Percentiles rank a stretch among this genome's conserved stretches.
Conservation (phyloP, 768 basidiomycete genomes). For the Trametopsis cervina region DNA sequence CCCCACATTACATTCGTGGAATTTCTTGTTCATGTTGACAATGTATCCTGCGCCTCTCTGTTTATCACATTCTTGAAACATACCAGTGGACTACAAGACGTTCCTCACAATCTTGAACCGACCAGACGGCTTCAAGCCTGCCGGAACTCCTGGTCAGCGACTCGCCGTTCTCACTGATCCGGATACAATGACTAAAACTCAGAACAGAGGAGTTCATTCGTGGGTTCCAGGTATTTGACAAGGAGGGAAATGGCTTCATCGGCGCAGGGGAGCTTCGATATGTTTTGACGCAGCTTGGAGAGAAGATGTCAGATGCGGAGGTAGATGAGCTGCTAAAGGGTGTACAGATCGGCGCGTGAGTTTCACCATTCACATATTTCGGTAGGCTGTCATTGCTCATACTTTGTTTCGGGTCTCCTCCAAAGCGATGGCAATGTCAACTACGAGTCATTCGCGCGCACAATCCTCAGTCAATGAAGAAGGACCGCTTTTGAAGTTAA, state of each 20-base stretch:
- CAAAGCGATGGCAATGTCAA: conserved; percentile 96
- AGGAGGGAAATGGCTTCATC: conserved; percentile 88
- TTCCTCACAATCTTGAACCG: conserved; percentile 90
- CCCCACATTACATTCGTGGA: too few relatives aligned
- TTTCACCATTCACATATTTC: too few relatives aligned
- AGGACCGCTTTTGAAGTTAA: not conserved
- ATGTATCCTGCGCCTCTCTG: not conserved
- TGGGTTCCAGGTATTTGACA: conserved; percentile 98
- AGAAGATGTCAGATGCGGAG: conserved; percentile 98
- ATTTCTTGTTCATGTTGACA: too few relatives aligned
- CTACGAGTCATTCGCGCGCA: conserved; percentile 95
- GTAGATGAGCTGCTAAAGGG: conserved; percentile 97
- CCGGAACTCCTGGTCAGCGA: conserved; percentile 87
- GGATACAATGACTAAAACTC: not conserved
- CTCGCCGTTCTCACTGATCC: not conserved
- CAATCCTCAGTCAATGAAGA: conserved; percentile 78
- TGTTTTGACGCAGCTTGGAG: conserved; percentile 84
- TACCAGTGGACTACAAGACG: conserved; percentile 82
- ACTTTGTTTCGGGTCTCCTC: too few relatives aligned
- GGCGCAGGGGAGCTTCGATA: conserved; percentile 87
- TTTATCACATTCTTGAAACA: not conserved
- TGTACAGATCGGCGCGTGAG: conserved; percentile 83
- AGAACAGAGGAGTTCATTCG: conserved; percentile 93
- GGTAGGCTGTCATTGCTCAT: too few relatives aligned
- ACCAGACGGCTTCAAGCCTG: conserved; percentile 95